Evolutionary conservation across 306 rosid species (phyloP), one percentile per base, ranked within the genome.

Genomic region (Neltuma alba): DNA sequence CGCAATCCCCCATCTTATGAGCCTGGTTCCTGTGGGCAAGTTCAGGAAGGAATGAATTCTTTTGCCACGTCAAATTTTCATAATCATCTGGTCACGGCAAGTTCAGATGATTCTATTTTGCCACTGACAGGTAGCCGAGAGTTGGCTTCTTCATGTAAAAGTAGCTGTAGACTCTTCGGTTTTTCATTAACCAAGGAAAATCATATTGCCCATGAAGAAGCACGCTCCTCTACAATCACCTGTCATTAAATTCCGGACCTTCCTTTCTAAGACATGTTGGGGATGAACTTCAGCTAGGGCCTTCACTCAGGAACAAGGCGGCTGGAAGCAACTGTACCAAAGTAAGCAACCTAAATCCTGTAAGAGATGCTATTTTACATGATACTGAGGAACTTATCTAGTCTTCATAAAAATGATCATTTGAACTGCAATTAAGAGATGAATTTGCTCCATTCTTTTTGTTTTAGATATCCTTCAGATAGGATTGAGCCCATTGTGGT

Each of bases 141-240:
- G 62, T 38, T 87, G 79, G 82, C 80, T 80, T 75, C 94, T 5
- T 66, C 94, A 0, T 86, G 89, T 88, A 95, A 92, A 80, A 80
- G 86, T 79, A 89, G 91, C 86, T 96, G 99, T 84, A 93, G 90
- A 72, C 97, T 96, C 47, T 96, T 96, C 62, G 99, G 99, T 31
- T 96, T 96, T 82, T 91, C 98, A 45, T 84, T 96, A 75, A 93
- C 91, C 0, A 92, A 90, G 66, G 96, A 82, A 75, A 68, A 87
- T 15, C 76, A 72, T 40, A 83, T 75, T 75, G 84, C 89, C 27
- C 62, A 63, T 11, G 78, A 78, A 77, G 91, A 85, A 74, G 87
- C 82, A 37, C 79, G 71, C 80, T 77, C 90, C n/a, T 44, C 84
- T 40, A 79, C 86, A 45, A 69, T 79, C 65, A 10, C 91, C 58